Evolutionary conservation across 2,329 filamentous ascomycete species (phyloP), one percentile per base, ranked within the genome.

Genomic region (Capronia epimyces): DNA sequence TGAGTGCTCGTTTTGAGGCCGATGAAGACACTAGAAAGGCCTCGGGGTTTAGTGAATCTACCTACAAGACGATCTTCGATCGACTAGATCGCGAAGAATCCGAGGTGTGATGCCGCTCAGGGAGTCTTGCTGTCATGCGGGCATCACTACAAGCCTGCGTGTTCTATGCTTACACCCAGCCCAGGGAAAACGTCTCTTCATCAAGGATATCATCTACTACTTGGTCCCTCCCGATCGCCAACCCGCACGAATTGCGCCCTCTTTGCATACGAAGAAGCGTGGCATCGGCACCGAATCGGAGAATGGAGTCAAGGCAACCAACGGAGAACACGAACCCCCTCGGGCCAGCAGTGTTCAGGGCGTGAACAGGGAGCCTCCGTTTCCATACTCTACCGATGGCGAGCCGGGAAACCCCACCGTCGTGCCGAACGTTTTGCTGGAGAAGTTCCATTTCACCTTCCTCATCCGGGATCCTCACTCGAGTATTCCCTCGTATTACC

Each of bases 201-300:
- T 98, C 79, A 98, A 98, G 71, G 93, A 97, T 69, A 98, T 97
- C 74, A 84, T 87, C 49, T 86, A 96, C 71, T 97, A 97, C 69
- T 77, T 96, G 59, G 76, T 95, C 58, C 86, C 89, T 3, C 87
- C 88, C 2, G 74, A 86, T 57, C 76, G 78, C 41, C 79, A 85
- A 63, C 75, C 79, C 12, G 80, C 87, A 44, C 75, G 75, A 43
- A 81, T 93, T 53, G 89, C 88, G 8, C 86, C 87, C 2, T 95
- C 89, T n/a, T 76, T 96, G 44, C 65, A 71, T 44, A 69, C 70
- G 62, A 72, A 74, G 61, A 79, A 79, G 64, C 77, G 78, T 37
- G 80, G 80, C 41, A 79, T 85, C 52, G 80, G 80, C 59, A 81
- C 79, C 22, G 57, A 65, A 20, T 56, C 53, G 6, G 56, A 53